Evolutionary conservation across 2,329 filamentous ascomycete species (phyloP).

Genomic region (Aspergillus oerlinghausenensis): DNA sequence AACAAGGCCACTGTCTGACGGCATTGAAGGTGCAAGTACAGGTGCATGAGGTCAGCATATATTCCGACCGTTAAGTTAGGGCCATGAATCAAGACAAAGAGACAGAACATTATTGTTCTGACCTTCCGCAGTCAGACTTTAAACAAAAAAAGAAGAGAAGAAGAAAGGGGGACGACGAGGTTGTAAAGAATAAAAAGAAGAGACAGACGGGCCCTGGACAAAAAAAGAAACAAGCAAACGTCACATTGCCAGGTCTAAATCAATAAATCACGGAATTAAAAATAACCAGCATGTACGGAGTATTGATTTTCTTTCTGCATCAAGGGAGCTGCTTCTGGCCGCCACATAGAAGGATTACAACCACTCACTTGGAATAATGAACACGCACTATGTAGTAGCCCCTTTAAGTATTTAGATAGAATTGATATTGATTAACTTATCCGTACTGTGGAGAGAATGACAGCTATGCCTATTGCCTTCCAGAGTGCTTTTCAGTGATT

Average conservation of each 20-base stretch:
- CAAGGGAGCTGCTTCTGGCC: neutral
- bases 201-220: constrained; percentile 2
- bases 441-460: too few species aligned
- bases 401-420: neutral
- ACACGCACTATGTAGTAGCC: neutral
- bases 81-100: neutral
- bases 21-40: neutral
- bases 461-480: too few species aligned
- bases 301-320: neutral
- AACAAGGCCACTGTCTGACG: neutral
- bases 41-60: neutral
- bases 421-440: neutral
- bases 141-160: neutral
- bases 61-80: neutral
- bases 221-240: neutral
- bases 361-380: neutral
- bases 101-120: neutral
- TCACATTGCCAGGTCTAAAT: neutral
- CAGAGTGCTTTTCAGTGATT: too few species aligned
- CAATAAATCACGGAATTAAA: neutral
- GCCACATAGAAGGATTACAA: neutral
- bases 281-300: neutral
- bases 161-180: neutral
- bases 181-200: neutral
- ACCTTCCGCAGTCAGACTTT: neutral